Evolutionary conservation across 2,329 filamentous ascomycete genomes (phyloP).

Genomic region (Fusarium sp.): DNA sequence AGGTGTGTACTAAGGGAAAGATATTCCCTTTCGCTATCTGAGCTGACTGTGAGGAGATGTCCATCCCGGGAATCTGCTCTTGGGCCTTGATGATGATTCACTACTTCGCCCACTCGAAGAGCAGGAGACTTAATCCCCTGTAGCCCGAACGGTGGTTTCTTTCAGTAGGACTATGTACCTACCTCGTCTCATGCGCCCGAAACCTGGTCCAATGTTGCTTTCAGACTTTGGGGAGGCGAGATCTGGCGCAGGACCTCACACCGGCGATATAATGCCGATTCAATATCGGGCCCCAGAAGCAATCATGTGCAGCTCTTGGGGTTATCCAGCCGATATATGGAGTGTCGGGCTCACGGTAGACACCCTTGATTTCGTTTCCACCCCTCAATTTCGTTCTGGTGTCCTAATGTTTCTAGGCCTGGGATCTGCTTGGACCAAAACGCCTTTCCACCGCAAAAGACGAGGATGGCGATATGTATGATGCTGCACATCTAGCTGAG

Average conservation of each 20-base stretch:
- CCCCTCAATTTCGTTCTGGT: not conserved
- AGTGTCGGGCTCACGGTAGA: slow-evolving; percentile 44
- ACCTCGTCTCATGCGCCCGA: slow-evolving; percentile 41
- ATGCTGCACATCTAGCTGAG: slow-evolving; percentile 40
- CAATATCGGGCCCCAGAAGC: slow-evolving; percentile 43
- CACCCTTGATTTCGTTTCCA: not conserved
- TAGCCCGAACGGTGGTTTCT: slow-evolving; percentile 32
- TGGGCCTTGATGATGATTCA: slow-evolving; percentile 38
- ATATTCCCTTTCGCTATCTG: too few species aligned
- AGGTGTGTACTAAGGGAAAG: slow-evolving; percentile 33
- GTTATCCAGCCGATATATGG: slow-evolving; percentile 46
- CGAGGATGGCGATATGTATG: slow-evolving; percentile 36
- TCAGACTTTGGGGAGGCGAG: slow-evolving; percentile 47
- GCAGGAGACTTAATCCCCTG: slow-evolving; percentile 39
- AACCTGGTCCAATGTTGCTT: slow-evolving; percentile 41
- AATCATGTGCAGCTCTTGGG: slow-evolving; percentile 40
- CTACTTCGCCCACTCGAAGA: slow-evolving; percentile 38
- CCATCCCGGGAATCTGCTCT: slow-evolving; percentile 42
- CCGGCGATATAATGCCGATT: slow-evolving; percentile 46
- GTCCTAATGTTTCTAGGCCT: slow-evolving; percentile 21
- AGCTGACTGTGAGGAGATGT: slow-evolving; percentile 32
- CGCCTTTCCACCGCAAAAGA: slow-evolving; percentile 36
- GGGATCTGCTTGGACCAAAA: slow-evolving; percentile 38
- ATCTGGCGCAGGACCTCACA: slow-evolving; percentile 41
- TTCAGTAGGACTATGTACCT: slow-evolving; percentile 41